These are phyloP conservation scores for Plasmodium cynomolgi DNA, from an alignment of 169 alveolate species.

Conservation along the genomic window DNA sequence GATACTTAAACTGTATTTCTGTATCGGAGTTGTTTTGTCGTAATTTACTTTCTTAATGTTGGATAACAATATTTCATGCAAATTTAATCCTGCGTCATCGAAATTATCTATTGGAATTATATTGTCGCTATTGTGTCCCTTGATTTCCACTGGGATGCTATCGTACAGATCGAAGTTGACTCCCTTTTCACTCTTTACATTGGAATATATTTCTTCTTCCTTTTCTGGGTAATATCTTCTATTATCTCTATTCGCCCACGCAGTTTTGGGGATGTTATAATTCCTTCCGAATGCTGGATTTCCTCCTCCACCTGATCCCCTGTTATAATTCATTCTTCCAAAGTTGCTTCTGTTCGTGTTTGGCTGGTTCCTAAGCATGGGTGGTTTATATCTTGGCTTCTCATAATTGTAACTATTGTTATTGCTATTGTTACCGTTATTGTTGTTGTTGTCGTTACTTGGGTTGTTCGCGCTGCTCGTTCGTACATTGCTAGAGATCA, in stretches of 20 bases:
- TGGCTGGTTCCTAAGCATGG: slow-evolving; percentile 56
- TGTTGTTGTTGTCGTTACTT: neutral
- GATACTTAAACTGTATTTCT: slow-evolving; percentile 95
- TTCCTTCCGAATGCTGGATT: slow-evolving; percentile 21
- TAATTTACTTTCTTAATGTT: slow-evolving; percentile 87
- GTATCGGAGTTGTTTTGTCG: slow-evolving; percentile 96
- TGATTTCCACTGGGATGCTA: slow-evolving; percentile 91
- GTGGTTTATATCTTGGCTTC: slow-evolving; percentile 62
- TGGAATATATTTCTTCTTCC: slow-evolving; percentile 86
- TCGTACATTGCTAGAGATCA: neutral
- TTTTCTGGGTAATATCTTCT: slow-evolving; percentile 86
- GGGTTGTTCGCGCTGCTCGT: neutral
- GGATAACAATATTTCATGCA: slow-evolving; percentile 81
- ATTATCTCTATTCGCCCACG: slow-evolving; percentile 89
- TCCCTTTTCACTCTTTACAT: slow-evolving; percentile 87
- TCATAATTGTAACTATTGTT: neutral
- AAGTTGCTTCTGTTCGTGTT: slow-evolving; percentile 31
- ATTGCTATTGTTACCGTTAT: neutral
- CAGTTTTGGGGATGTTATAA: slow-evolving; percentile 58
- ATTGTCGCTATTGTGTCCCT: slow-evolving; percentile 83
- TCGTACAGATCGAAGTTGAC: slow-evolving; percentile 89
- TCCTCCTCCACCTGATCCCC: slow-evolving; percentile 40
- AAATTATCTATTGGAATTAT: slow-evolving; percentile 85
- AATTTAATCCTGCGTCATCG: slow-evolving; percentile 80
- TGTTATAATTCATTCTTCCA: slow-evolving; percentile 49